A percentile compares a stretch with the other conserved stretches of the same genome.
These are phyloP conservation scores for Nothophoma quercina DNA, from an alignment of 2,329 filamentous ascomycete genomes.

Conservation along the genomic window DNA sequence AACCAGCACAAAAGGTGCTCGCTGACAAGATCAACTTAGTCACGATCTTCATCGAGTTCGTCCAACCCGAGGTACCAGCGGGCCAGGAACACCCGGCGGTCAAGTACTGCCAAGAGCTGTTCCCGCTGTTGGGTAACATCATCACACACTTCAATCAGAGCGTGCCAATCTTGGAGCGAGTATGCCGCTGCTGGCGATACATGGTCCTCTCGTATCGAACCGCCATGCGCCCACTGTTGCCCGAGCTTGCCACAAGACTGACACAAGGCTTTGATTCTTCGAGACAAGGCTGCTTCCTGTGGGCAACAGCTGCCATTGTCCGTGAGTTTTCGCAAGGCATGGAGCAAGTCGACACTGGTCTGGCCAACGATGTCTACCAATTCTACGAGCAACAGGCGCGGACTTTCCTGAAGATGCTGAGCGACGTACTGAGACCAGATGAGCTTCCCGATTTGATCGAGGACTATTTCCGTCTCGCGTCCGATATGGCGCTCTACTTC, in stretches of 20 bases:
- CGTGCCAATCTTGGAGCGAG: conserved; percentile 86
- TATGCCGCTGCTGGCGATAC: conserved; percentile 94
- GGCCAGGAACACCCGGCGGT: conserved; percentile 84
- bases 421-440: conserved; percentile 73
- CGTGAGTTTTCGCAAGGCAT: conserved; percentile 93
- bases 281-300: conserved; percentile 95
- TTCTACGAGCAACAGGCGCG: conserved; percentile 96
- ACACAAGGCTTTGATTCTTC: conserved; percentile 84
- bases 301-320: conserved; percentile 94
- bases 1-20: conserved; percentile 83
- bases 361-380: conserved; percentile 85
- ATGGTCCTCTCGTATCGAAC: conserved; percentile 97
- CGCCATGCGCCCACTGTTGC: conserved; percentile 83
- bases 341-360: conserved; percentile 82
- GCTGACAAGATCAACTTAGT: conserved; percentile 93
- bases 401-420: conserved; percentile 87
- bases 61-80: conserved; percentile 76
- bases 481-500: conserved; percentile 93
- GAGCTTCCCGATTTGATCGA: conserved; percentile 87
- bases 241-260: conserved; percentile 85
- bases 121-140: conserved; percentile 85
- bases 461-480: conserved; percentile 92
- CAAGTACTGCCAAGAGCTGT: conserved; percentile 94
- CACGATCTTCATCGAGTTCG: conserved; percentile 84
- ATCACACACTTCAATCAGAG: conserved; percentile 87